phyloP scores from a whole-genome alignment of 495 filamentous ascomycete genomes.

The Massariosphaeria phaeospora region DNA sequence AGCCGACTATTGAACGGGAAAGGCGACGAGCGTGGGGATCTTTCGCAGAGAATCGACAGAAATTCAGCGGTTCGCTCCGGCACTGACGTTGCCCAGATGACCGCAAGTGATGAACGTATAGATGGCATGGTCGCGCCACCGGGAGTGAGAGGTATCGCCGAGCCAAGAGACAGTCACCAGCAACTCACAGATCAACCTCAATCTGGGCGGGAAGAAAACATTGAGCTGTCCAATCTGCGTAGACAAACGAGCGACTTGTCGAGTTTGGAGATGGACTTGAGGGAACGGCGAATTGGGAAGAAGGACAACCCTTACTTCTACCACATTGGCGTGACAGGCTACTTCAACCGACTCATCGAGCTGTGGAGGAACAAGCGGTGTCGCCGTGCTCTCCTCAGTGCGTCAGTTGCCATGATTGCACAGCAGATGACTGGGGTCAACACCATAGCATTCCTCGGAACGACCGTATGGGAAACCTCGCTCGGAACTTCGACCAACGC shows the following conservation, averaged over 20 bases:
- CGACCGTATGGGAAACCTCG: conserved; percentile 7
- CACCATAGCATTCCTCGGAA: conserved; percentile 8
- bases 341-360: conserved; percentile 4
- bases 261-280: conserved; percentile 1
- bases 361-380: conserved; percentile 9
- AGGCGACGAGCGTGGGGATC: conserved; percentile 4
- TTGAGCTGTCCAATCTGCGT: neutral
- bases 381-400: conserved; percentile 1
- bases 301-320: conserved; percentile 15
- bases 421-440: conserved; percentile 7
- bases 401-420: conserved; percentile 6
- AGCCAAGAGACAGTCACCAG: conserved; percentile 8
- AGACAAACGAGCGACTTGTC: neutral
- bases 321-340: conserved; percentile 17
- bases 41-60: neutral
- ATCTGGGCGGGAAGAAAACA: neutral
- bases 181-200: neutral
- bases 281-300: neutral
- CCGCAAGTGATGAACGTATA: no score
- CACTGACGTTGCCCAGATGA: no score
- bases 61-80: neutral
- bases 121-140: no score
- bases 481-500: neutral
- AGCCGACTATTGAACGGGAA: conserved; percentile 8
- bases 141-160: neutral